Evolutionary conservation across 352 stramenopile species (phyloP).

Genomic region (Phytophthora rubi): DNA sequence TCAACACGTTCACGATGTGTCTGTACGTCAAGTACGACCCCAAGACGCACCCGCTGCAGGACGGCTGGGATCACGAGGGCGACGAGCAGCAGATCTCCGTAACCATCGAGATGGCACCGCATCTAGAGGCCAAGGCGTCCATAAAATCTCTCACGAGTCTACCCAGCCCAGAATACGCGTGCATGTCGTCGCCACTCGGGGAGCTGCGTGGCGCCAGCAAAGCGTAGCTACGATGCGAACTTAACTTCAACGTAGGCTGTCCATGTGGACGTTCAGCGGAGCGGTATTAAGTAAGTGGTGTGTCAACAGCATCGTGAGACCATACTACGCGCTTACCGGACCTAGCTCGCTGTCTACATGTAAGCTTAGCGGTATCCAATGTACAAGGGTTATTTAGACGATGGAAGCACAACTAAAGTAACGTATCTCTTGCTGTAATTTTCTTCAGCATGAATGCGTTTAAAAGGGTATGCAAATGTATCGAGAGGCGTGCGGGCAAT

Average conservation of each 20-base stretch:
- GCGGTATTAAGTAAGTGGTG: background rate
- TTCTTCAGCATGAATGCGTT: no score
- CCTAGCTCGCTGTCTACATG: no score
- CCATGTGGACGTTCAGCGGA: constrained; percentile 6
- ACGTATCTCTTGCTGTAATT: no score
- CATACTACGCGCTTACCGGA: no score
- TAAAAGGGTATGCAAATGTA: background rate
- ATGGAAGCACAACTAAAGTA: no score
- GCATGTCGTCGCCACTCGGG: constrained; percentile 24
- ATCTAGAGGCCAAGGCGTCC: constrained; percentile 22
- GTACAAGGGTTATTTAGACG: no score
- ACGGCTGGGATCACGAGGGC: constrained; percentile 17
- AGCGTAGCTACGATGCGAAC: constrained; percentile 3
- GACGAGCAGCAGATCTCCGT: constrained; percentile 19
- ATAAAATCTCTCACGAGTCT: constrained; percentile 28
- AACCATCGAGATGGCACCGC: constrained; percentile 18
- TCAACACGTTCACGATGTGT: constrained; percentile 39
- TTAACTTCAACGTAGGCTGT: constrained; percentile 20
- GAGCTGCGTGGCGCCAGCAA: constrained; percentile 1
- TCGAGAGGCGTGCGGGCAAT: background rate
- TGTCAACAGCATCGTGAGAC: background rate
- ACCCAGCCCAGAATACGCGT: constrained; percentile 29
- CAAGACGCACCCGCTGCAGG: constrained; percentile 28
- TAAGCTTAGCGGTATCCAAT: no score
- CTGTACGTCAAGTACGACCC: constrained; percentile 40